phyloP scores from a whole-genome alignment of 768 basidiomycete species.

The Pleurotus pulmonarius region DNA sequence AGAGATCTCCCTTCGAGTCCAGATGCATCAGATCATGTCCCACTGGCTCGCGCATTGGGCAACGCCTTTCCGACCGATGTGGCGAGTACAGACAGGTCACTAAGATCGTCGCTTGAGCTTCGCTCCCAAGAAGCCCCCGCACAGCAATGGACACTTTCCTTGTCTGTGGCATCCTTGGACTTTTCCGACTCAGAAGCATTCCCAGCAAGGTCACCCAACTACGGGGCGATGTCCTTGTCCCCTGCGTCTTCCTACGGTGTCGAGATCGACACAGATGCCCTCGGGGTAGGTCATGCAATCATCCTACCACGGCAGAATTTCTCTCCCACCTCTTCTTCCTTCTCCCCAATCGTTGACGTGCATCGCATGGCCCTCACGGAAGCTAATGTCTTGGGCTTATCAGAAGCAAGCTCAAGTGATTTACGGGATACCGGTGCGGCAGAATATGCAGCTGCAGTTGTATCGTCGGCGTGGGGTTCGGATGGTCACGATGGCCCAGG shows the following conservation, averaged over 20 bases:
- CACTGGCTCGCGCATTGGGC: background rate
- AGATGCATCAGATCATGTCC: too few species aligned
- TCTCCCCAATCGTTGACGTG: constrained; percentile 9
- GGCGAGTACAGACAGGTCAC: constrained; percentile 7
- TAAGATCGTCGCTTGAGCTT: constrained; percentile 11
- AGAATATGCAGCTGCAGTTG: constrained; percentile 29
- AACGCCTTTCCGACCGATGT: background rate
- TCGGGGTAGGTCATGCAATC: constrained; percentile 2
- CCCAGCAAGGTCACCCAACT: constrained; percentile 7
- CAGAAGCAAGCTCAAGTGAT: background rate
- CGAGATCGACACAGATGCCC: constrained; percentile 9
- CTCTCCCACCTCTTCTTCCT: constrained; percentile 15
- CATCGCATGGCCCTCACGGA: background rate
- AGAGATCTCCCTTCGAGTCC: background rate
- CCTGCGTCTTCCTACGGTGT: constrained; percentile 10
- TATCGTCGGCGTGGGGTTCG: constrained; percentile 29
- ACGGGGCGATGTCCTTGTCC: constrained; percentile 8
- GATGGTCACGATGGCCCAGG: constrained; percentile 7
- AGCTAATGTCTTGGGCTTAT: background rate
- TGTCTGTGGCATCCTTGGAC: constrained; percentile 13
- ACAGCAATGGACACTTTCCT: constrained; percentile 13
- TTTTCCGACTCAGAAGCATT: constrained; percentile 9
- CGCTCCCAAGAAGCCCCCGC: background rate
- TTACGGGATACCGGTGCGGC: constrained; percentile 20
- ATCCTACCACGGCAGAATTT: constrained; percentile 7